Conservation (phyloP, 129 eudicot genomes). For the Saposhnikovia divaricata region DNA sequence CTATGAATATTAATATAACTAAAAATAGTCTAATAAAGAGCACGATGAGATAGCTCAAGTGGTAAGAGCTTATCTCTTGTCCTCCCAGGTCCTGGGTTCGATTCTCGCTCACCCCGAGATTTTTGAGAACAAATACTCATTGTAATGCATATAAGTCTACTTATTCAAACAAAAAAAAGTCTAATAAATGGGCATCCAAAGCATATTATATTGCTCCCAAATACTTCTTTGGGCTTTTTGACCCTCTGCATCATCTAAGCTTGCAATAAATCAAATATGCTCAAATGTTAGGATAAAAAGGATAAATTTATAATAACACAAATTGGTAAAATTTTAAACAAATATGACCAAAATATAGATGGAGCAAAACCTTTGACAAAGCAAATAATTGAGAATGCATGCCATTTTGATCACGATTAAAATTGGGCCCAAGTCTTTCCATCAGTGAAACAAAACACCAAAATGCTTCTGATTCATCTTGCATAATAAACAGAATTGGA, state of each 20-base stretch:
- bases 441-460: conserved; percentile 93
- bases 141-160: too few species aligned
- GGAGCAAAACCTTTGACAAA: conserved; percentile 60
- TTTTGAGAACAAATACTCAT: too few species aligned
- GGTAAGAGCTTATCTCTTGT: too few species aligned
- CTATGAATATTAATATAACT: too few species aligned
- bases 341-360: conserved; percentile 5
- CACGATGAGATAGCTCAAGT: too few species aligned
- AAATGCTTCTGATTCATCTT: conserved; percentile 82
- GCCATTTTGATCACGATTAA: conserved; percentile 97
- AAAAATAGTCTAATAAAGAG: too few species aligned
- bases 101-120: too few species aligned
- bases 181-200: too few species aligned
- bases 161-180: too few species aligned
- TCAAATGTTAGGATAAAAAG: background rate
- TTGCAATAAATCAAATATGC: background rate
- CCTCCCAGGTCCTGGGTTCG: too few species aligned
- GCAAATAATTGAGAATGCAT: conserved; percentile 96
- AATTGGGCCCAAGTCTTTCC: conserved; percentile 97
- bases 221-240: too few species aligned
- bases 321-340: background rate
- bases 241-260: background rate
- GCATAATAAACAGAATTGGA: conserved; percentile 71
- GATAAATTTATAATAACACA: background rate
- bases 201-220: too few species aligned